Evolutionary conservation across 352 stramenopile species (phyloP).

Genomic region (Pythium brassicae): DNA sequence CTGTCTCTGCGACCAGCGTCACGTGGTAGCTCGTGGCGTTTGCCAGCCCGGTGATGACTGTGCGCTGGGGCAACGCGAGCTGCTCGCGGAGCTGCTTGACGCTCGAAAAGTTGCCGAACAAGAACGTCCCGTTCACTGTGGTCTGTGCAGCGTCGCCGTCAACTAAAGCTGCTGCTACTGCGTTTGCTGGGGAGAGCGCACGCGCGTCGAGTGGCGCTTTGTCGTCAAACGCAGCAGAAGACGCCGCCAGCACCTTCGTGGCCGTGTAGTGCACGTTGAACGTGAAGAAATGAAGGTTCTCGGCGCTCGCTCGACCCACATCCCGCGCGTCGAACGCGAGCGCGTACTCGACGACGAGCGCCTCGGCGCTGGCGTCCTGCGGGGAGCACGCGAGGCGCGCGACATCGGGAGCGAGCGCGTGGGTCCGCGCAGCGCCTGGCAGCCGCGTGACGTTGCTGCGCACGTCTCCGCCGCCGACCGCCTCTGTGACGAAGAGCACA

Average conservation of each 20-base stretch:
- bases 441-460: conserved; percentile 31
- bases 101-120: conserved; percentile 30
- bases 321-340: conserved; percentile 39
- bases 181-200: conserved; percentile 8
- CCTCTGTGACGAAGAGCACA: conserved; percentile 49
- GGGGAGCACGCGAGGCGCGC: conserved; percentile 7
- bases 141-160: conserved; percentile 4
- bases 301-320: conserved; percentile 19
- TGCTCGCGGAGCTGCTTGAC: conserved; percentile 26
- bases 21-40: conserved; percentile 48
- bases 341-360: conserved; percentile 21
- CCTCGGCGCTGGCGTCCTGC: conserved; percentile 19
- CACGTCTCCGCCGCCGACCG: conserved; percentile 40
- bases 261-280: conserved; percentile 60
- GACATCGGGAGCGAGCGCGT: conserved; percentile 49
- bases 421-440: conserved; percentile 33
- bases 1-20: conserved; percentile 41
- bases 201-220: neutral
- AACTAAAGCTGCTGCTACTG: conserved; percentile 3
- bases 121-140: conserved; percentile 21
- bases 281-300: conserved; percentile 31
- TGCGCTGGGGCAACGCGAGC: conserved; percentile 20
- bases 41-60: conserved; percentile 32
- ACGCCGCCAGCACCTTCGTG: neutral
- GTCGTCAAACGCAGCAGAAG: neutral